A percentile compares a stretch with the other conserved stretches of the same genome.
Evolutionary conservation across 2,329 filamentous ascomycete species (phyloP).

Genomic region (Trichoderma atroviride): DNA sequence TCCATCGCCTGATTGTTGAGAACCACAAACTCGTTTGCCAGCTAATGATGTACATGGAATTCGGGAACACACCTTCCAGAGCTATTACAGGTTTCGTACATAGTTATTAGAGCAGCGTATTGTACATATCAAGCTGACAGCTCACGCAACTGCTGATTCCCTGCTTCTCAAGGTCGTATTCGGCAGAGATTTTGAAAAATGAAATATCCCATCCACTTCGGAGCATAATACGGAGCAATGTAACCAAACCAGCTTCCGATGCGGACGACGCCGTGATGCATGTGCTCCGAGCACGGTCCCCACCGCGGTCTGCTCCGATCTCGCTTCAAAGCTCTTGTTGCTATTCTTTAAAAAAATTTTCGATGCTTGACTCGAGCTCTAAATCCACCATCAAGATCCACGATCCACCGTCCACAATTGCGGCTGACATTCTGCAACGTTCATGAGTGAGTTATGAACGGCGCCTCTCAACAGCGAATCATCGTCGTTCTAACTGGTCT

Average conservation of each 20-base stretch:
- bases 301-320: constrained; percentile 18
- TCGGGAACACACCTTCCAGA: not conserved
- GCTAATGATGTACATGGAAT: not conserved
- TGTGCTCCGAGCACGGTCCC: not conserved
- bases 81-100: not conserved
- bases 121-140: no score
- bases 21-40: not conserved
- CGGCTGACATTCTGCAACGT: not conserved
- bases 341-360: not conserved
- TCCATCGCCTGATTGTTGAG: not conserved
- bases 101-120: not conserved
- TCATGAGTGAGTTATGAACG: not conserved
- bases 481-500: constrained; percentile 3
- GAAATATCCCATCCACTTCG: not conserved
- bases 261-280: constrained; percentile 12
- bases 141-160: not conserved
- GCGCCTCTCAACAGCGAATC: not conserved
- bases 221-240: constrained; percentile 5
- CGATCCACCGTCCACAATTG: constrained; percentile 3
- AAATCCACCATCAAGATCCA: not conserved
- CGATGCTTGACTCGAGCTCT: not conserved
- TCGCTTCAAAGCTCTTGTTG: constrained; percentile 3
- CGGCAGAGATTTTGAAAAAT: not conserved
- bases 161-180: not conserved
- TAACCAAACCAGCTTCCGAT: not conserved